phyloP scores from a whole-genome alignment of 192 early-diverging fungal genomes.

The Coemansia sp. region DNA sequence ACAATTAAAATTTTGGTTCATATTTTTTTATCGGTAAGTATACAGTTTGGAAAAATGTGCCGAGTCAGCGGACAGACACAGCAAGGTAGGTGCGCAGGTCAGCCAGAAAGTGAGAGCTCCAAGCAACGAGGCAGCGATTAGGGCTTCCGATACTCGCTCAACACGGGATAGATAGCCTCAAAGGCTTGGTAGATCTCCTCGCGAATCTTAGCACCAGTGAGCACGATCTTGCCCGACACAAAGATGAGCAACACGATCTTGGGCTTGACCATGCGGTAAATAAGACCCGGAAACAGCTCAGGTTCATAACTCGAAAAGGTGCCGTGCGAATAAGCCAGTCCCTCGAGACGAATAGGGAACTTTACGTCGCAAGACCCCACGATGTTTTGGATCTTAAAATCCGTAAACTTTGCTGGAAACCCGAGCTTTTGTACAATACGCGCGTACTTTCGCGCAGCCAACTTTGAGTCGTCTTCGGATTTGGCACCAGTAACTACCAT shows the following conservation, averaged over 20 bases:
- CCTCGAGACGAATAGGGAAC: constrained; percentile 98
- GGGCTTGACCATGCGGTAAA: constrained; percentile 98
- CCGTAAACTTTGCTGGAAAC: constrained; percentile 96
- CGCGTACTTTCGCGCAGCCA: constrained; percentile 98
- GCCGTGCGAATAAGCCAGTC: constrained; percentile 92
- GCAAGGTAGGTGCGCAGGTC: constrained; percentile 3
- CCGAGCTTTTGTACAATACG: constrained; percentile 99
- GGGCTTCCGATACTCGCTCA: constrained; percentile 83
- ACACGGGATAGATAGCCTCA: constrained; percentile 96
- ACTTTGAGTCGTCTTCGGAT: constrained; percentile 95
- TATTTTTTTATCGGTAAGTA: background rate
- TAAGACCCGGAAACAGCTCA: constrained; percentile 98
- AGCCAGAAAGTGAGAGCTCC: background rate
- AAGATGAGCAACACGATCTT: constrained; percentile 99
- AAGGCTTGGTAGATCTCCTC: constrained; percentile 99
- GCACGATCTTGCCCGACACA: constrained; percentile 98
- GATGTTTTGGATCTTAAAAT: constrained; percentile 99
- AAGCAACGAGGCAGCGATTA: constrained; percentile 3
- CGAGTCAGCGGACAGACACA: background rate
- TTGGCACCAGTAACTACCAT: constrained; percentile 99
- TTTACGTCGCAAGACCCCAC: constrained; percentile 99
- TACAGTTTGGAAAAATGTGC: background rate
- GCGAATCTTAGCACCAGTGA: constrained; percentile 99
- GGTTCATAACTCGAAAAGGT: constrained; percentile 93
- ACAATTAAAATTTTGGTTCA: background rate